Evolutionary conservation across 2,329 filamentous ascomycete genomes (phyloP).

Genomic region (Elsinoe perseae): DNA sequence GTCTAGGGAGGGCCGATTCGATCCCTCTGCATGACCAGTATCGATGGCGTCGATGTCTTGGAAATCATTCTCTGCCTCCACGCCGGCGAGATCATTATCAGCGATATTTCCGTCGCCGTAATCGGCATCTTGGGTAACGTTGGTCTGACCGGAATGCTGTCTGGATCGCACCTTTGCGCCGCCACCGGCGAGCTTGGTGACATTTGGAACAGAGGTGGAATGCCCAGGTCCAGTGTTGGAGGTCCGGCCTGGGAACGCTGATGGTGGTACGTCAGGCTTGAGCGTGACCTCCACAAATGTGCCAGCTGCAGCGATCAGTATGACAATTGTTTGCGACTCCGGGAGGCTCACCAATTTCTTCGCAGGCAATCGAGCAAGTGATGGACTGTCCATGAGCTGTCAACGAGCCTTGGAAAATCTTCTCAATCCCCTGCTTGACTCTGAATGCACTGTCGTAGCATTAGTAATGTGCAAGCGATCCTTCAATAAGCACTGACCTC

Average conservation of each 20-base stretch:
- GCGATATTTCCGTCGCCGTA: slow-evolving; percentile 48
- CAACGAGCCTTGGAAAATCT: slow-evolving; percentile 53
- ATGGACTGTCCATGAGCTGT: slow-evolving; percentile 50
- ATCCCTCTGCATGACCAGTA: not conserved
- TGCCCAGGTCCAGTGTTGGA: not conserved
- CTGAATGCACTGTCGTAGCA: slow-evolving; percentile 50
- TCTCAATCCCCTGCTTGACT: slow-evolving; percentile 53
- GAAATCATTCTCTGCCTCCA: slow-evolving; percentile 35
- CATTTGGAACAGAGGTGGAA: not conserved
- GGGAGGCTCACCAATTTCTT: slow-evolving; percentile 58
- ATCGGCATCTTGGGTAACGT: slow-evolving; percentile 34
- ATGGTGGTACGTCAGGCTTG: slow-evolving; percentile 41
- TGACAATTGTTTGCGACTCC: not conserved
- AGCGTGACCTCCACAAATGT: slow-evolving; percentile 48
- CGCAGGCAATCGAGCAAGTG: slow-evolving; percentile 67
- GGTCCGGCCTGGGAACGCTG: slow-evolving; percentile 34
- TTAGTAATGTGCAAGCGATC: not conserved
- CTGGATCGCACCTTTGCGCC: slow-evolving; percentile 1
- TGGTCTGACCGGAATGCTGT: not conserved
- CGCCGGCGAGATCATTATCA: slow-evolving; percentile 45
- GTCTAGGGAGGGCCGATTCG: not conserved
- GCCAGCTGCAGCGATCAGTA: slow-evolving; percentile 39
- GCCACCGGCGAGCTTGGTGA: not conserved
- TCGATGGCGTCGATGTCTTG: slow-evolving; percentile 47
- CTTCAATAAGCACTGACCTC: slow-evolving; percentile 35